Conservation (phyloP, 169 alveolate genomes). For the Cryptosporidium sp. region DNA sequence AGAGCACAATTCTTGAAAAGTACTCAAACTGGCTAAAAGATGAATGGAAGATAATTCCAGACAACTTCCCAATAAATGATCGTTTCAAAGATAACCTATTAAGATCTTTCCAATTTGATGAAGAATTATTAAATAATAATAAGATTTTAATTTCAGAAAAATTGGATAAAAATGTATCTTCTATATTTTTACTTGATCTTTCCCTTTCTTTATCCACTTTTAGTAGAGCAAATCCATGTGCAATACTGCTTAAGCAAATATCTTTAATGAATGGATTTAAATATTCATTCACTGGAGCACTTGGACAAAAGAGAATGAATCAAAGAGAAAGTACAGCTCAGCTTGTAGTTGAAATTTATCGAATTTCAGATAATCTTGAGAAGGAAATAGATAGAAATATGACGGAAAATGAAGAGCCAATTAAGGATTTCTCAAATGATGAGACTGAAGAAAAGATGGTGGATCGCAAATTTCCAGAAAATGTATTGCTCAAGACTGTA, state of each 20-base stretch:
- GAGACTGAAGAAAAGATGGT: constrained; percentile 77
- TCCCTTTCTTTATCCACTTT: constrained; percentile 46
- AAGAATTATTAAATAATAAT: neutral
- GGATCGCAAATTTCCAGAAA: constrained; percentile 76
- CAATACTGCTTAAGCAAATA: constrained; percentile 78
- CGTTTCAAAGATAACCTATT: constrained; percentile 44
- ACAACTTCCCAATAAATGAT: constrained; percentile 51
- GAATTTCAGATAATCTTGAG: constrained; percentile 35
- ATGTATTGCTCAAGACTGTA: constrained; percentile 81
- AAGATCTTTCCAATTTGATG: constrained; percentile 41
- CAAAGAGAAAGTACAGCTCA: constrained; percentile 85
- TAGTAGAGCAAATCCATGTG: constrained; percentile 79
- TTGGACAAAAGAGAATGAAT: constrained; percentile 86
- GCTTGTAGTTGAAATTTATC: constrained; percentile 83
- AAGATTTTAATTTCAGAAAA: neutral
- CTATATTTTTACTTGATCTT: constrained; percentile 29
- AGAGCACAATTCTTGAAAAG: constrained; percentile 24
- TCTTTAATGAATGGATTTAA: constrained; percentile 75
- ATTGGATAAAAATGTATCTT: neutral
- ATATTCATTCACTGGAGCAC: constrained; percentile 84
- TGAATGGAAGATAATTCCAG: constrained; percentile 1
- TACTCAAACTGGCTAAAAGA: constrained; percentile 54
- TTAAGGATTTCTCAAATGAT: constrained; percentile 72
- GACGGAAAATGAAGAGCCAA: neutral
- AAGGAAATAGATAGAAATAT: neutral